Base-by-base conservation (phyloP, 2,329 filamentous ascomycete species). In the Ambrosiella cleistominuta region DNA sequence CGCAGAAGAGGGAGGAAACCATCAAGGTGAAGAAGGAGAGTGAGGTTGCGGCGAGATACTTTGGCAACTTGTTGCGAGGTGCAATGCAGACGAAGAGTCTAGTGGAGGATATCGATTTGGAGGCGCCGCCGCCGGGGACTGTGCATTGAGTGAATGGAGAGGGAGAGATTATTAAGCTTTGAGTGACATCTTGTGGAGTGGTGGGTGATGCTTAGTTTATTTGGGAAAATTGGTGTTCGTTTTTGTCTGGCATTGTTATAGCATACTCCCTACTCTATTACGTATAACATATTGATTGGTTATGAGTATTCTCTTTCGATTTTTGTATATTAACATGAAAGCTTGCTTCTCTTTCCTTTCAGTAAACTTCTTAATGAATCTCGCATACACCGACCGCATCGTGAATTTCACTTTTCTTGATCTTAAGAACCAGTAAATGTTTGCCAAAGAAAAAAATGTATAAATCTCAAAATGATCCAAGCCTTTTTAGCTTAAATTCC, bases 31-130 rank as follows among this genome's bases (percentile, higher is more conserved):
- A 83, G 69, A 75, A 74, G 39, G 91, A 97, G 71, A 93, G 88
- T 66, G 85, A 94, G 67, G 82, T 88, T 38, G 93, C 93, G 6
- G 75, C 81, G 63, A 94, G 91, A 70, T 97, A 95, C 72, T 98
- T 98, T 69, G 74, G 80, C 56, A 93, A 94, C 66, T 77, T 98
- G 15, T 82, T 93, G 56, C 78, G 85, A 61, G 77, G 82, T 64
- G 81, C 77, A 61, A 72, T 73, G 17, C 70, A 73, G 59, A 74
- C 83, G 64, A 73, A 76, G 39, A 67, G 67, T 50, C 68, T 70
- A 49, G 74, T 81, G 27, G 71, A 74, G 60, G 72, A 68, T 7
- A 72, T 82, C 49, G 79, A 81, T 63, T 70, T 81, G 7, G 79
- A 82, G 11, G 71, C 72, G 11, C 75, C 75, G 38, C 76, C 75